Evolutionary conservation across 306 rosid species (phyloP), one percentile per base, ranked within the genome.

Genomic region (Luffa acutangula): DNA sequence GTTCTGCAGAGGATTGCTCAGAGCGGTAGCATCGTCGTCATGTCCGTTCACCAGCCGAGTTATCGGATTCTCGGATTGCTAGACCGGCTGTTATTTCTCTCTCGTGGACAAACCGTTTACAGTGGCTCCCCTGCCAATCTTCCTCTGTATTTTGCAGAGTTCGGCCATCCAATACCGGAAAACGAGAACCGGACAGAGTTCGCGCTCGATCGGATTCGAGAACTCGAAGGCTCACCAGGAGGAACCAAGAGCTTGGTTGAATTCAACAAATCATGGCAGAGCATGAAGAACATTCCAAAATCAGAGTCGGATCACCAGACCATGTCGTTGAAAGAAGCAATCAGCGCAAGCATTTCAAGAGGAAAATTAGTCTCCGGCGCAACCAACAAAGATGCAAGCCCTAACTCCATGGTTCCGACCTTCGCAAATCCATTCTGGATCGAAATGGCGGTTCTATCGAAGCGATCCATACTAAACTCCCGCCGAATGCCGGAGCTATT

Each of bases 21-120:
- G 78, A 93, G 97, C 15, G 99, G 99, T 20, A 95, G 99, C 91
- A 89, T 95, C 1, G 99, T 95, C 7, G 87, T 95, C 80, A 89
- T 93, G 99, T 93, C 99, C 2, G 82, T 95, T 2, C 99, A 95
- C 78, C 99, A 95, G 31, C 99, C 99, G 0, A 95, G 99, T 72
- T 95, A 88, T 79, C 57, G 99, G 57, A 93, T 95, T 80, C 83
- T 95, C 1, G 91, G 99, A 1, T 86, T 95, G 31, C 80, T 95
- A 0, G 99, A 95, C 82, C 91, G 91, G 2, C 75, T 95, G 80
- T 84, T 95, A 74, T 95, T 95, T 85, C 62, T 95, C 20, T 90
- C 98, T 0, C 86, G 96, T 0, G 99, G 99, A 12, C 93, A 93
- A 75, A 89, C 97, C 7, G 99, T 95, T 4, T 95, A 88, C 88